Evolutionary conservation across 176 grass and related monocot genomes (phyloP), one percentile per base, ranked within the genome.

Genomic region (Hyparrhenia diplandra): DNA sequence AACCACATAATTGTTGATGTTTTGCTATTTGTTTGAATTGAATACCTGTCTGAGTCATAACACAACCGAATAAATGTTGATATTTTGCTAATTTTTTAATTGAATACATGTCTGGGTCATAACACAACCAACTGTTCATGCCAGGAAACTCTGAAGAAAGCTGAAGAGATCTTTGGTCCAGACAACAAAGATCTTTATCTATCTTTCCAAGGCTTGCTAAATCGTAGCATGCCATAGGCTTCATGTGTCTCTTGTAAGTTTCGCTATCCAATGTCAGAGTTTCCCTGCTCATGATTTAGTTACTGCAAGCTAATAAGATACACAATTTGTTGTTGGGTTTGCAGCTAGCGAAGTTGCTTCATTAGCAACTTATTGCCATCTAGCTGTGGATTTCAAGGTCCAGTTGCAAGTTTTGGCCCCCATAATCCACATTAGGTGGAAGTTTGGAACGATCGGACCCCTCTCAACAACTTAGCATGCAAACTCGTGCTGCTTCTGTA

Each of bases 141-240:
- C 37, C 88, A 99, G 96, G 96, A 95, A 87, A 93, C 96, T 49
- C 85, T 99, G 25, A 91, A 89, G 80, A 99, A 95, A 86, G 96
- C 96, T 28, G 92, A 95, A 62, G 90, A 95, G 57, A 95, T 95
- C 75, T 99, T 99, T 91, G 96, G 96, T 76, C 64, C 88, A 40
- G 93, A 95, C 34, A 91, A 91, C 83, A 93, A 88, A 79, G 96
- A 95, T 74, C 87, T 99, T 24, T 90, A 93, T 86, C 75, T 91
- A 25, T 99, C 96, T 46, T 99, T 99, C 69, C 90, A 90, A 80
- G 91, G 90, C 67, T 83, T 99, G 69, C 88, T 99, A 34, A 95
- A 88, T 59, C 89, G 93, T 55, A 95, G 84, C 76, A 76, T 90
- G 67, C 69, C 78, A 7, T 95, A 87, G 75, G 74, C 29, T 76